phyloP scores from a whole-genome alignment of 2,329 filamentous ascomycete species.

The Monosporascus sp. region DNA sequence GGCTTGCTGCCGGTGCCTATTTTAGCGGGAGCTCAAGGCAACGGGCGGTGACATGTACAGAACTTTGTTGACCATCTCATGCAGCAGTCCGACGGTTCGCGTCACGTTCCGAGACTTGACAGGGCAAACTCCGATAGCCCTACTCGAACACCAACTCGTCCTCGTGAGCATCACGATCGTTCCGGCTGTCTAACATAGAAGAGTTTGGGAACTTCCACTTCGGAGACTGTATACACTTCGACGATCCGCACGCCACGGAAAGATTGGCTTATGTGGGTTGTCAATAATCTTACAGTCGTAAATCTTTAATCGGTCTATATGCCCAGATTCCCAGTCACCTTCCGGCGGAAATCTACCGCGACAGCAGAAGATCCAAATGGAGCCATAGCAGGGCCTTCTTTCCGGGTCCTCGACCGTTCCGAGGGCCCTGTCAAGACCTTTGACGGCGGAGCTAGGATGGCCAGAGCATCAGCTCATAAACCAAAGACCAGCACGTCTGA shows the following conservation, averaged over 20 bases:
- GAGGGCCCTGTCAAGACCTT: conserved; percentile 46
- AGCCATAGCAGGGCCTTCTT: conserved; percentile 45
- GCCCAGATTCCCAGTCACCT: conserved; percentile 58
- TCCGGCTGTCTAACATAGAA: conserved; percentile 1
- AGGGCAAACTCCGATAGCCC: neutral
- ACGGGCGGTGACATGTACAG: neutral
- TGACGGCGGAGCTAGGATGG: conserved; percentile 43
- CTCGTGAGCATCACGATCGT: neutral
- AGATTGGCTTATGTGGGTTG: conserved; percentile 21
- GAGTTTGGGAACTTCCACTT: neutral
- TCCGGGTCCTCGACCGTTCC: conserved; percentile 53
- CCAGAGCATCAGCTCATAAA: conserved; percentile 32
- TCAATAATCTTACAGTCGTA: conserved; percentile 11
- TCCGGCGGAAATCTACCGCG: conserved; percentile 57
- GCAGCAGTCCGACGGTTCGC: neutral
- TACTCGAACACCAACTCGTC: neutral
- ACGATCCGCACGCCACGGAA: conserved; percentile 5
- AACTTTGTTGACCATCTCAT: neutral
- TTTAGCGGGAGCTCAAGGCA: neutral
- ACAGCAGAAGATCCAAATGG: conserved; percentile 48
- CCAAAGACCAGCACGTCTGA: conserved; percentile 36
- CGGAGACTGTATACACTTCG: conserved; percentile 5
- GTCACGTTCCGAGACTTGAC: conserved; percentile 1
- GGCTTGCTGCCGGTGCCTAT: neutral
- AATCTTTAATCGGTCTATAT: conserved; percentile 41